Conservation (phyloP, 2,329 filamentous ascomycete species). For the Cytospora mali region DNA sequence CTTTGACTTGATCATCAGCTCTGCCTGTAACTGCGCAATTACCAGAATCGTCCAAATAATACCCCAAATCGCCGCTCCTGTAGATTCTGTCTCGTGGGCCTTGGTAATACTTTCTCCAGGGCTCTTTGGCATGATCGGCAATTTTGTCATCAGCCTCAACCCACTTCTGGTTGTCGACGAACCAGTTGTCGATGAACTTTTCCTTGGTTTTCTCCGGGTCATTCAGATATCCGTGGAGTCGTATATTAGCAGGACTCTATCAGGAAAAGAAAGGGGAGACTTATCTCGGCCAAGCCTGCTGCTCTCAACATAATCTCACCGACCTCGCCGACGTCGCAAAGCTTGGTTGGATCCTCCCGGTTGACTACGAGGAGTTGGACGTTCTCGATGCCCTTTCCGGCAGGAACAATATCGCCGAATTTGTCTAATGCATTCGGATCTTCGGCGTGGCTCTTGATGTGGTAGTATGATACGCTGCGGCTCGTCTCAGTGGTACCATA, state of each 20-base stretch:
- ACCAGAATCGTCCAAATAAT: slow-evolving; percentile 65
- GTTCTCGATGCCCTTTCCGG: slow-evolving; percentile 82
- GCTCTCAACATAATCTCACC: slow-evolving; percentile 85
- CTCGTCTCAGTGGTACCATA: slow-evolving; percentile 89
- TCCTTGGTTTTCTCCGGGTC: slow-evolving; percentile 56
- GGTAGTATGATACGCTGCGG: slow-evolving; percentile 83
- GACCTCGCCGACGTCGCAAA: slow-evolving; percentile 79
- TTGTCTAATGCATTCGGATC: slow-evolving; percentile 56
- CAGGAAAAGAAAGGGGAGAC: neutral
- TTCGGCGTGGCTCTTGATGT: slow-evolving; percentile 68
- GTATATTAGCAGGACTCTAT: slow-evolving; percentile 24
- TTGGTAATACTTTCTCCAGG: slow-evolving; percentile 78
- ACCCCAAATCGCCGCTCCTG: slow-evolving; percentile 82
- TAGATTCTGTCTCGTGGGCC: slow-evolving; percentile 87
- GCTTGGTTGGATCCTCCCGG: slow-evolving; percentile 62
- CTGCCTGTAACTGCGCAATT: slow-evolving; percentile 77
- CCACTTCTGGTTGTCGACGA: slow-evolving; percentile 75
- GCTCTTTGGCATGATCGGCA: slow-evolving; percentile 49
- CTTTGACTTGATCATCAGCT: slow-evolving; percentile 89
- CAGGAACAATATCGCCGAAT: slow-evolving; percentile 72
- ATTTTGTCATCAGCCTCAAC: slow-evolving; percentile 59
- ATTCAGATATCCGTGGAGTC: slow-evolving; percentile 43
- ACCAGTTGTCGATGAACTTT: slow-evolving; percentile 88
- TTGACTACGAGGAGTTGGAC: slow-evolving; percentile 87
- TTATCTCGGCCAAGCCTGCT: slow-evolving; percentile 72